Conservation (phyloP, 192 early-diverging fungal species). For the Coemansia sp. region DNA sequence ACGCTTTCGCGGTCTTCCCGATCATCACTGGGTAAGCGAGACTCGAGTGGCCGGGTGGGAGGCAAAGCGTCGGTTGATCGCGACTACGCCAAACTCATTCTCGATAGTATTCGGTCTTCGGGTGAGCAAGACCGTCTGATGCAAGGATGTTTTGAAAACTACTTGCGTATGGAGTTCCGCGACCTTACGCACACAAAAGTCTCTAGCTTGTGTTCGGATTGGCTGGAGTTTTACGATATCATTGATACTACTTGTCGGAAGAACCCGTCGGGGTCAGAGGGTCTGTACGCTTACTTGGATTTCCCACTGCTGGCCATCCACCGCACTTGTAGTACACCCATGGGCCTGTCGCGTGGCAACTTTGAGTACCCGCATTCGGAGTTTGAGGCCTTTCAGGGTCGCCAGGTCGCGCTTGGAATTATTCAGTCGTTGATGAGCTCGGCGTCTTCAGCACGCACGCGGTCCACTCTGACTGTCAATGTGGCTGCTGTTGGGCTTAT, state of each 20-base stretch:
- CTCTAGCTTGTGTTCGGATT: slow-evolving; percentile 64
- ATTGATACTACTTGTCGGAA: slow-evolving; percentile 50
- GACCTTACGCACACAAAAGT: slow-evolving; percentile 72
- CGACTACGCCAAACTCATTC: slow-evolving; percentile 40
- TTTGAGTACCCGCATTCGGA: slow-evolving; percentile 75
- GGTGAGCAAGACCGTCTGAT: slow-evolving; percentile 89
- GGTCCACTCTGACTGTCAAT: slow-evolving; percentile 56
- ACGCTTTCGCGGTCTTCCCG: slow-evolving; percentile 8
- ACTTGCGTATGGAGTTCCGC: slow-evolving; percentile 75
- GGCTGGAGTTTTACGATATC: slow-evolving; percentile 82
- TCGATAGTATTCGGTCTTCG: slow-evolving; percentile 51
- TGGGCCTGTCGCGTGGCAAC: slow-evolving; percentile 59
- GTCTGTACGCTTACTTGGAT: slow-evolving; percentile 66
- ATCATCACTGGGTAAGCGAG: slow-evolving; percentile 18
- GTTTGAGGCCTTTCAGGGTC: slow-evolving; percentile 63
- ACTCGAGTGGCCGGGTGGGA: slow-evolving; percentile 1
- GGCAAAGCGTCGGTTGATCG: slow-evolving; percentile 11
- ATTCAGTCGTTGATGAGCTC: slow-evolving; percentile 48
- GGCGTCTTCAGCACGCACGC: slow-evolving; percentile 54
- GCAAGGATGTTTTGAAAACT: slow-evolving; percentile 93
- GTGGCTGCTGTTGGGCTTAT: slow-evolving; percentile 61
- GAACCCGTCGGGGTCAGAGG: slow-evolving; percentile 46
- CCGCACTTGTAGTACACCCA: slow-evolving; percentile 73
- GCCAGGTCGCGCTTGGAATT: slow-evolving; percentile 61
- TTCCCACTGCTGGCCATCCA: slow-evolving; percentile 78